Evolutionary conservation across 805 yeast genomes (phyloP).

Genomic region (Tetrapisispora iriomotensis): DNA sequence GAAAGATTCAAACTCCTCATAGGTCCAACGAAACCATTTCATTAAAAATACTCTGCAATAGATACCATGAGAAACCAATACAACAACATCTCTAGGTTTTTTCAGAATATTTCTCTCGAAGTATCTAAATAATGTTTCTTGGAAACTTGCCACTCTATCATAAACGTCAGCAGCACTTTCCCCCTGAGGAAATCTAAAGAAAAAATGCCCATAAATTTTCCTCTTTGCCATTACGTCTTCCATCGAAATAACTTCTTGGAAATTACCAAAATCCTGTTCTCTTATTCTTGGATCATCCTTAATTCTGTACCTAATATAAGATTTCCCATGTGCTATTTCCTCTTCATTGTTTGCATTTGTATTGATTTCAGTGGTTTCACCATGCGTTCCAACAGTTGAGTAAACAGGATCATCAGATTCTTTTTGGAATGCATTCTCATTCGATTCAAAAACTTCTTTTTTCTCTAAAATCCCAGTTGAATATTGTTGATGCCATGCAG

Average conservation of each 20-base stretch:
- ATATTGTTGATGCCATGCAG: constrained; percentile 21
- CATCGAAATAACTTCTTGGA: constrained; percentile 73
- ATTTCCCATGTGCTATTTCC: constrained; percentile 14
- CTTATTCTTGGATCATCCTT: constrained; percentile 87
- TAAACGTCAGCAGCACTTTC: constrained; percentile 95
- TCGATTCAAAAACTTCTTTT: constrained; percentile 4
- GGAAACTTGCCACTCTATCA: constrained; percentile 83
- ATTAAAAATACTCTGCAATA: constrained; percentile 88
- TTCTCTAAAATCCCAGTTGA: constrained; percentile 22
- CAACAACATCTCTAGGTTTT: constrained; percentile 69
- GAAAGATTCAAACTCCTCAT: constrained; percentile 76
- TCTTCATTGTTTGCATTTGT: not conserved
- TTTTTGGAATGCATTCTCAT: not conserved
- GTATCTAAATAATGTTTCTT: constrained; percentile 76
- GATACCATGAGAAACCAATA: constrained; percentile 85
- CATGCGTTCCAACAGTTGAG: constrained; percentile 40
- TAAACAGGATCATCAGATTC: constrained; percentile 18
- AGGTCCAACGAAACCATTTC: constrained; percentile 93
- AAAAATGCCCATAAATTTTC: constrained; percentile 80
- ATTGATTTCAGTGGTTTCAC: not conserved
- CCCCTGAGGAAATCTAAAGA: constrained; percentile 85
- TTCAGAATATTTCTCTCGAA: constrained; percentile 43
- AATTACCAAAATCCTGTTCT: constrained; percentile 93
- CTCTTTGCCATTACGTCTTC: constrained; percentile 73
- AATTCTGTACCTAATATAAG: constrained; percentile 40